phyloP scores from a whole-genome alignment of 345 rosid species.

The Capsella bursapastoris region DNA sequence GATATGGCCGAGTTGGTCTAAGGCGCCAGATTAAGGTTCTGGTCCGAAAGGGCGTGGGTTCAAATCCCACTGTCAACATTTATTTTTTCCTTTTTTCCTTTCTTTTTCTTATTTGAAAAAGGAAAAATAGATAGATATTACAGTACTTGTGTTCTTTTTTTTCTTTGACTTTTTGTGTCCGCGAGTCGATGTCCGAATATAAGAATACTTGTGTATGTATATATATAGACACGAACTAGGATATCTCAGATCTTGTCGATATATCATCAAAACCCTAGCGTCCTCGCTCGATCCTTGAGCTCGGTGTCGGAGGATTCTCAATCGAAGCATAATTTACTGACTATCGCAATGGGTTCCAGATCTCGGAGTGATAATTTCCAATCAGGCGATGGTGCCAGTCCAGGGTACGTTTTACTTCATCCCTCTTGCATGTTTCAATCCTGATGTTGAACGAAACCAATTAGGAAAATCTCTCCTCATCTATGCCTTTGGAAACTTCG shows the following conservation, averaged over 20 bases:
- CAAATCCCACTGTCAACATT: constrained; percentile 90
- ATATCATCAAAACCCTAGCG: constrained; percentile 32
- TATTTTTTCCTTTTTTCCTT: neutral
- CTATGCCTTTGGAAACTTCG: neutral
- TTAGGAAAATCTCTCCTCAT: neutral
- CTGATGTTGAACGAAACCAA: neutral
- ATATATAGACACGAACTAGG: neutral
- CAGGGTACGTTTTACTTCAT: constrained; percentile 58
- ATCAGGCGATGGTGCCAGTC: constrained; percentile 79
- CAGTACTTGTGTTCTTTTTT: too few species aligned
- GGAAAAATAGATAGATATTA: neutral
- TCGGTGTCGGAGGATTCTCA: constrained; percentile 2
- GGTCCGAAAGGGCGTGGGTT: constrained; percentile 99
- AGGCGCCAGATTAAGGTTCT: constrained; percentile 99
- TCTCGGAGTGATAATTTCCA: constrained; percentile 53
- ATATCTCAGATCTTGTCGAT: neutral
- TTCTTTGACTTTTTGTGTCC: neutral
- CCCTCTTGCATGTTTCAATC: neutral
- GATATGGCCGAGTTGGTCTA: constrained; percentile 99
- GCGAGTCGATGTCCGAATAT: constrained; percentile 1
- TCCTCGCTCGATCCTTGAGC: constrained; percentile 4
- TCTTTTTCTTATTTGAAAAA: neutral
- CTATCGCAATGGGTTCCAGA: constrained; percentile 62
- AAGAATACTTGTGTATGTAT: too few species aligned
- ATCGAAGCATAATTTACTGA: neutral